These are phyloP conservation scores for Lachnellula occidentalis DNA, from an alignment of 2,329 filamentous ascomycete species.

Conservation along the genomic window DNA sequence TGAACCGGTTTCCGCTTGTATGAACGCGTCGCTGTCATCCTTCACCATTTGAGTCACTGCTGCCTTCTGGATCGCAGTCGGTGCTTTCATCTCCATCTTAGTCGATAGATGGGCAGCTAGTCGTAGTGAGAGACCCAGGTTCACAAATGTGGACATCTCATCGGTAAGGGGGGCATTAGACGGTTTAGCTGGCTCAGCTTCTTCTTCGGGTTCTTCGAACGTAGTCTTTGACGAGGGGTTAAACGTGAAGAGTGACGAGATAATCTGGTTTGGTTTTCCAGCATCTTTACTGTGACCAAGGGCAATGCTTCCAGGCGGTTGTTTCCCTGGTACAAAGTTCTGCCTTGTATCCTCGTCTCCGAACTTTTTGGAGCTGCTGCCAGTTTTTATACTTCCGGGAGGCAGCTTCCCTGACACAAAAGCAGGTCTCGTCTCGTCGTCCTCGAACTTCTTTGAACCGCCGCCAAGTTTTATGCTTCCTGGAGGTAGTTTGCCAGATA, in stretches of 20 bases:
- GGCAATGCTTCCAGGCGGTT: slow-evolving; percentile 24
- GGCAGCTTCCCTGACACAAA: slow-evolving; percentile 33
- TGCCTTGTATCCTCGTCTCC: slow-evolving; percentile 6
- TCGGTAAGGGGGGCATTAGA: slow-evolving; percentile 87
- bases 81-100: slow-evolving; percentile 83
- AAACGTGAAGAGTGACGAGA: slow-evolving; percentile 88
- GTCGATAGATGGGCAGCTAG: slow-evolving; percentile 77
- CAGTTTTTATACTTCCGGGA: slow-evolving; percentile 31
- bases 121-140: slow-evolving; percentile 73
- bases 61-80: slow-evolving; percentile 90
- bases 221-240: slow-evolving; percentile 71
- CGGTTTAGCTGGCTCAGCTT: slow-evolving; percentile 58
- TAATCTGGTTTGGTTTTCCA: slow-evolving; percentile 54
- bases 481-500: slow-evolving; percentile 33
- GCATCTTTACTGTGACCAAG: slow-evolving; percentile 30
- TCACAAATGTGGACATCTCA: slow-evolving; percentile 80
- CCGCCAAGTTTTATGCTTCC: slow-evolving; percentile 28
- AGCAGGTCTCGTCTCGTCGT: slow-evolving; percentile 16
- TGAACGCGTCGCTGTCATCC: slow-evolving; percentile 83
- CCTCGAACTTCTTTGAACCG: slow-evolving; percentile 13
- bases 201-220: slow-evolving; percentile 41
- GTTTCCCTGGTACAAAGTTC: slow-evolving; percentile 16
- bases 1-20: slow-evolving; percentile 94
- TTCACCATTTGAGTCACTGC: slow-evolving; percentile 75
- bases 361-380: slow-evolving; percentile 37